Conservation (phyloP, 208 protist species). For the Herpetomonas samuelpessoai region DNA sequence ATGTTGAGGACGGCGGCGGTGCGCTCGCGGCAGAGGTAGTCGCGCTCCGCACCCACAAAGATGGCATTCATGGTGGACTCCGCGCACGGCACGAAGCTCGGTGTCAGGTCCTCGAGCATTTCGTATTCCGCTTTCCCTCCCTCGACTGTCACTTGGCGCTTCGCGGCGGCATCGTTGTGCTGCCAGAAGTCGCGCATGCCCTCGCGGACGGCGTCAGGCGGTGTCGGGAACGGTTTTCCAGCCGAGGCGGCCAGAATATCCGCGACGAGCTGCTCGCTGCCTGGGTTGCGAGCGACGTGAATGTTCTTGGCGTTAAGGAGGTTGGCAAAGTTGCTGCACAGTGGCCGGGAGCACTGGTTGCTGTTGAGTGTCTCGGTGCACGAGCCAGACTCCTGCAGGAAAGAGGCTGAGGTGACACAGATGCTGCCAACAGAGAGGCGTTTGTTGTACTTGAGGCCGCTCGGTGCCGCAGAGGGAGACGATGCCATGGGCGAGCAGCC, state of each 20-base stretch:
- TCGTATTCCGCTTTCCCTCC: too few species aligned
- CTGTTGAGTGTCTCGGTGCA: constrained; percentile 34
- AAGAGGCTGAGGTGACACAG: constrained; percentile 46
- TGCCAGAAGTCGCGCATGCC: constrained; percentile 36
- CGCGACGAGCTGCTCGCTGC: constrained; percentile 21
- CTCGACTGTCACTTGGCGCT: not conserved
- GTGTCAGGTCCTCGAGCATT: constrained; percentile 1
- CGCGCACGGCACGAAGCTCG: constrained; percentile 44
- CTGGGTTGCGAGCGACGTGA: constrained; percentile 11
- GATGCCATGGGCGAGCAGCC: constrained; percentile 25
- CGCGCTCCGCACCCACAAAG: constrained; percentile 40
- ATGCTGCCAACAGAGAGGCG: constrained; percentile 45
- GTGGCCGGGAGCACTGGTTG: constrained; percentile 52
- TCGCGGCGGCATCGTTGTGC: constrained; percentile 40
- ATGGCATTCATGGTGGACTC: constrained; percentile 53
- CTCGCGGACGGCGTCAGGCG: constrained; percentile 22
- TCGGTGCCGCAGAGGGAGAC: not conserved
- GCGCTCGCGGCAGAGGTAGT: constrained; percentile 65
- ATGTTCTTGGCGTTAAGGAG: constrained; percentile 25
- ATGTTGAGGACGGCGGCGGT: constrained; percentile 30
- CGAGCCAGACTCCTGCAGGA: constrained; percentile 32
- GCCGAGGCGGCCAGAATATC: constrained; percentile 36
- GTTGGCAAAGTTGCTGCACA: constrained; percentile 28
- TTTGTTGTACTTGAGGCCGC: constrained; percentile 6
- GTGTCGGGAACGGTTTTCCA: constrained; percentile 27